Evolutionary conservation across 2,329 filamentous ascomycete species (phyloP).

Genomic region (Aspergillus ustus): DNA sequence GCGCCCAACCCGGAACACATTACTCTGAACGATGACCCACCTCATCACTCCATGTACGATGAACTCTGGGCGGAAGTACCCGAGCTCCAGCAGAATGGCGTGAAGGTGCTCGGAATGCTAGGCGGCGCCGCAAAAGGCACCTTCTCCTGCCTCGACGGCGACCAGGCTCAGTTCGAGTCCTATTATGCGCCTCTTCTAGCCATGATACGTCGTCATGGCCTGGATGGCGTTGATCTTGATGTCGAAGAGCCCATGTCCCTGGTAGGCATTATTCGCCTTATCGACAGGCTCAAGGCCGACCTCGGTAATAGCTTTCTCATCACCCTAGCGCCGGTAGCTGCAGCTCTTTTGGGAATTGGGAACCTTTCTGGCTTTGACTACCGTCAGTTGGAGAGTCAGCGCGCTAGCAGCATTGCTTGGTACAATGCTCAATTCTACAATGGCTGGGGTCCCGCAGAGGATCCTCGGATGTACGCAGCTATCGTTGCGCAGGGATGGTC

Average conservation of each 20-base stretch:
- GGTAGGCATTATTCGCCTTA: constrained; percentile 66
- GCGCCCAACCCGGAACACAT: constrained; percentile 63
- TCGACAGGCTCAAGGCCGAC: constrained; percentile 65
- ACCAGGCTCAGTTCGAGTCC: constrained; percentile 66
- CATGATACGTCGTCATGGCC: constrained; percentile 63
- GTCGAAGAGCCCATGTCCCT: constrained; percentile 79
- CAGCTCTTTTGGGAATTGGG: constrained; percentile 66
- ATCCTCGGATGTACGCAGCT: constrained; percentile 48
- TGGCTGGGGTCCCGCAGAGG: constrained; percentile 74
- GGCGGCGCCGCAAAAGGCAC: constrained; percentile 82
- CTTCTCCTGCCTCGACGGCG: constrained; percentile 65
- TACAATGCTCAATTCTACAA: constrained; percentile 96
- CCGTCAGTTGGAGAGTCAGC: constrained; percentile 69
- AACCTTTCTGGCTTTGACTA: constrained; percentile 84
- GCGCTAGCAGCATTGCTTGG: constrained; percentile 72
- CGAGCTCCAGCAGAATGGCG: constrained; percentile 70
- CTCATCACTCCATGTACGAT: constrained; percentile 68
- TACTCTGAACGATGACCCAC: constrained; percentile 79
- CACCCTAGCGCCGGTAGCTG: constrained; percentile 80
- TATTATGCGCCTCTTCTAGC: constrained; percentile 73
- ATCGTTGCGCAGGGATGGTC: constrained; percentile 66
- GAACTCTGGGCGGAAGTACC: constrained; percentile 79
- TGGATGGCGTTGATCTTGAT: constrained; percentile 77
- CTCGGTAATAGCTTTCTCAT: constrained; percentile 67
- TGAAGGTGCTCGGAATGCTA: constrained; percentile 84